Conservation (phyloP, 768 basidiomycete genomes). For the Leccinum arenicola region DNA sequence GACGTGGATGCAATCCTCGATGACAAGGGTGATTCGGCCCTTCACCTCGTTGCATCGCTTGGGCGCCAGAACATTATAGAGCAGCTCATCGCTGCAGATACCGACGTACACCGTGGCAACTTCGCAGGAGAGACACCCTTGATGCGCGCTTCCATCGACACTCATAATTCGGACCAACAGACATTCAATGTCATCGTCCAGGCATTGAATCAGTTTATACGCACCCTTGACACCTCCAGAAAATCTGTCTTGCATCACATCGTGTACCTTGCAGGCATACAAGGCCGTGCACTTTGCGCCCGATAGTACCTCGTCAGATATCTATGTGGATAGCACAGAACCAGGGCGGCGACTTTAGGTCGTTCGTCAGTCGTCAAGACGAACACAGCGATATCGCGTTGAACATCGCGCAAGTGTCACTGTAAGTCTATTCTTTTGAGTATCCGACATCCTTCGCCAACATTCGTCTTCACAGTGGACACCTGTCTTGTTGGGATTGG, state of each 20-base stretch:
- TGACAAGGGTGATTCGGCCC: conserved; percentile 89
- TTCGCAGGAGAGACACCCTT: conserved; percentile 92
- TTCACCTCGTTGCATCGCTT: conserved; percentile 90
- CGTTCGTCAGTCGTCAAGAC: conserved; percentile 87
- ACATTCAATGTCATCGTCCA: conserved; percentile 66
- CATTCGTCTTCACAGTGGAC: too few relatives aligned
- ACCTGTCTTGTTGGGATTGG: too few relatives aligned
- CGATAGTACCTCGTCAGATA: conserved; percentile 87
- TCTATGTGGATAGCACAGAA: conserved; percentile 82
- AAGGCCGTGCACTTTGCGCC: conserved; percentile 79
- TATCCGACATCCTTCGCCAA: too few relatives aligned
- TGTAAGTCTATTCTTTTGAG: too few relatives aligned
- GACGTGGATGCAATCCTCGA: conserved; percentile 89
- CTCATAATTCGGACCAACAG: conserved; percentile 78
- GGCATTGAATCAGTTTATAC: conserved; percentile 68
- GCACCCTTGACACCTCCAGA: conserved; percentile 83
- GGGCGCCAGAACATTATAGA: conserved; percentile 66
- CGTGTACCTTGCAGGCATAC: conserved; percentile 85
- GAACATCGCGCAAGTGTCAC: too few relatives aligned
- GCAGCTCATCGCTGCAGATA: conserved; percentile 71
- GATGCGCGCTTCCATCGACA: conserved; percentile 87
- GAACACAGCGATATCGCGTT: conserved; percentile 94
- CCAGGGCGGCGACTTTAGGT: conserved; percentile 72
- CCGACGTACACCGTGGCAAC: conserved; percentile 90
- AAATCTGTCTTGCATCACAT: conserved; percentile 92